Evolutionary conservation across 2,329 filamentous ascomycete genomes (phyloP).

Genomic region (Ophiostoma ips): DNA sequence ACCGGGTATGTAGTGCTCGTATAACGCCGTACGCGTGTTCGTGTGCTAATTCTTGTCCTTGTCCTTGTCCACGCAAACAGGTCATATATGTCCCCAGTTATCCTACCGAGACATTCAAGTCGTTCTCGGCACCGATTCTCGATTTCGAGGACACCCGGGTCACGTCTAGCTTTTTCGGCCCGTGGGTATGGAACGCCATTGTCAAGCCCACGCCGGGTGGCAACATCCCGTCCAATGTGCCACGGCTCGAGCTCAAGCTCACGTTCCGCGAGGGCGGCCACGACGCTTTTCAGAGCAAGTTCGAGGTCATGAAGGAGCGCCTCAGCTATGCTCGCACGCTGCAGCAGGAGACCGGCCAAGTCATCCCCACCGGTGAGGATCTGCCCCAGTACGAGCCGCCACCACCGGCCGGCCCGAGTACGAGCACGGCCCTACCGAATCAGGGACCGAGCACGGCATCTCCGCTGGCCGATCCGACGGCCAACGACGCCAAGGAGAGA

Average conservation of each 20-base stretch:
- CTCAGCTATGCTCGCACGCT: constrained; percentile 68
- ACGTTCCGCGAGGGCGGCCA: constrained; percentile 94
- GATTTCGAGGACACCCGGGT: constrained; percentile 79
- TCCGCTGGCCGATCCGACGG: background rate
- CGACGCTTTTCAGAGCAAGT: constrained; percentile 73
- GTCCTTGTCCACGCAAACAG: constrained; percentile 27
- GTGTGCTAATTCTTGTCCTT: background rate
- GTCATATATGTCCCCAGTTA: constrained; percentile 75
- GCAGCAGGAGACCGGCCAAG: constrained; percentile 51
- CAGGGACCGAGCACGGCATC: background rate
- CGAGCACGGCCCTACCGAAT: background rate
- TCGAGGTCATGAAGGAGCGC: constrained; percentile 73
- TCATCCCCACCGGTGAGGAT: constrained; percentile 61
- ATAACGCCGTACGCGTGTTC: no score
- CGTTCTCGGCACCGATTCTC: constrained; percentile 78
- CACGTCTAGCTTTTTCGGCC: constrained; percentile 79
- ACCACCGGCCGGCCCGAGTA: background rate
- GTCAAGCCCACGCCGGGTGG: constrained; percentile 73
- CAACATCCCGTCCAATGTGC: constrained; percentile 60
- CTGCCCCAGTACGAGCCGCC: constrained; percentile 66
- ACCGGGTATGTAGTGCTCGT: constrained; percentile 61
- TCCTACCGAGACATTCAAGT: constrained; percentile 58
- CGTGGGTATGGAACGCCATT: constrained; percentile 75
- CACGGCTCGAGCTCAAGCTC: constrained; percentile 66
- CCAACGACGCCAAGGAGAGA: constrained; percentile 3